A percentile compares a stretch with the other conserved stretches of the same genome.
These are phyloP conservation scores for Tetrapisispora arboricola DNA, from an alignment of 805 yeast species.

Conservation along the genomic window DNA sequence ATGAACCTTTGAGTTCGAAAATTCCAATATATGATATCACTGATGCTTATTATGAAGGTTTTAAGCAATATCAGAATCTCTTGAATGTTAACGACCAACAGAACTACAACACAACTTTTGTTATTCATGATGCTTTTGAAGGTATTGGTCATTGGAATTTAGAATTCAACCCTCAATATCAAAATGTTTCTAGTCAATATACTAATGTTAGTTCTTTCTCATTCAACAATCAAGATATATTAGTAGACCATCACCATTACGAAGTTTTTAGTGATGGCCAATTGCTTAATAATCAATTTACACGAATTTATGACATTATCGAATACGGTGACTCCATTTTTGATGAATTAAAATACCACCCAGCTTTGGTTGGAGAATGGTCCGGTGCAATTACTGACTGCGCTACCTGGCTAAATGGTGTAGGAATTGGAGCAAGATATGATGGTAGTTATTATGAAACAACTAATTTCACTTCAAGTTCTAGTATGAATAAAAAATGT, in stretches of 20 bases:
- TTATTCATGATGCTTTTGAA: constrained; percentile 60
- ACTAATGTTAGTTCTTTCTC: constrained; percentile 29
- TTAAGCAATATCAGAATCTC: constrained; percentile 19
- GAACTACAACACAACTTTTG: constrained; percentile 25
- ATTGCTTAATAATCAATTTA: constrained; percentile 34
- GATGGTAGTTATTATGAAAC: constrained; percentile 36
- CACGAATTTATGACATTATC: constrained; percentile 27
- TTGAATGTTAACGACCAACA: not conserved
- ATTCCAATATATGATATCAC: constrained; percentile 32
- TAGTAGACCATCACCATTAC: constrained; percentile 84
- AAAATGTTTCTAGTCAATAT: constrained; percentile 14
- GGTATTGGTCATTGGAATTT: constrained; percentile 45
- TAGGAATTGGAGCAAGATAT: constrained; percentile 55
- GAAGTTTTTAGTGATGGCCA: constrained; percentile 69
- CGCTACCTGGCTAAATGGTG: constrained; percentile 60
- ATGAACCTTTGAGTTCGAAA: constrained; percentile 57
- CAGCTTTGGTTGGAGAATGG: constrained; percentile 61
- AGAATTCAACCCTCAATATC: constrained; percentile 29
- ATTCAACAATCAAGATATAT: constrained; percentile 40
- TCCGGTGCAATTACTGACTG: constrained; percentile 65
- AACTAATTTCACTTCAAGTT: constrained; percentile 5
- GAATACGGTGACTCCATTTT: constrained; percentile 25
- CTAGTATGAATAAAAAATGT: constrained; percentile 34
- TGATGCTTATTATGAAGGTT: constrained; percentile 27
- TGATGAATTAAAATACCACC: constrained; percentile 31